Evolutionary conservation across 805 yeast genomes (phyloP), one percentile per base, ranked within the genome.

Genomic region (Candida sithepensis): DNA sequence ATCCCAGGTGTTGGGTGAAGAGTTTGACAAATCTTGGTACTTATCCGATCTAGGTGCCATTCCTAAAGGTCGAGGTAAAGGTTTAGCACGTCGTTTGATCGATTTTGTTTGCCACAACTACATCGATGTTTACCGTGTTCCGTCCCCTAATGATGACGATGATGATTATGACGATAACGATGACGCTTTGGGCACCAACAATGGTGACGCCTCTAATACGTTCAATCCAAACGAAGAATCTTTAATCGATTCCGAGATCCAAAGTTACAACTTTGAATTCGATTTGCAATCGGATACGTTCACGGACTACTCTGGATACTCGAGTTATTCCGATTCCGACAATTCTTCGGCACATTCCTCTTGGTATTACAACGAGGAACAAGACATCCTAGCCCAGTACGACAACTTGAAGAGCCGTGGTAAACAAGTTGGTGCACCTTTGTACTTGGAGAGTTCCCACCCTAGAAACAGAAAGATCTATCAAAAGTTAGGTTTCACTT

Each of bases 401-500:
- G 69, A 65, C 48, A 51, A 60, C 44, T 49, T 54, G 47, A 52
- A 63, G 53, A 53, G 44, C 51, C 42, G 57, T 43, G 63, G 72
- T 52, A 41, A 62, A 13, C 55, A 64, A 43, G 48, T 60, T 14
- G 69, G 69, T 23, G 64, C 66, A 36, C 63, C 69, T 13, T 61
- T 73, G 48, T 81, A 81, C 60, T 70, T 81, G 51, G 86, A 81
- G 61, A 72, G 80, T 42, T 78, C 85, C 22, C 79, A 77, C 62
- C 76, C 76, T 10, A 68, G 72, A 46, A 81, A 80, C 58, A 67
- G 79, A 32, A 67, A 65, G 46, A 77, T 81, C 48, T 81, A 81
- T 60, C 70, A 70, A 50, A 77, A 78, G 58, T 65, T 79, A 55
- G 84, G 83, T 18, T 81, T 78, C 52, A 66, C 70, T 8, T 68